phyloP scores from a whole-genome alignment of 1,284 basidiomycete species.

The Irpex sp. region DNA sequence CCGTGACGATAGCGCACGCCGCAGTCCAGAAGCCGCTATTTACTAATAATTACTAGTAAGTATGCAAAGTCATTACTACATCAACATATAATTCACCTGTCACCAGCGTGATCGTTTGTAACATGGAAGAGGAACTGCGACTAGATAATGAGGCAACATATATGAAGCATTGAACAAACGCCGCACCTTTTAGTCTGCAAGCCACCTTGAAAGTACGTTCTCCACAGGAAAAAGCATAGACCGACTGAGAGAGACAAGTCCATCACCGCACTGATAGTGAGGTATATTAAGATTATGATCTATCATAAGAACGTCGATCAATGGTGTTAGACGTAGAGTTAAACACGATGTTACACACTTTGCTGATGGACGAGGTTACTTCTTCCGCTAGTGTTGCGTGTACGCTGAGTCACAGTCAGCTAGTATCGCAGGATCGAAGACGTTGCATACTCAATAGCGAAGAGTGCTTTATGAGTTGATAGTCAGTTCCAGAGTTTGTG shows the following conservation, averaged over 20 bases:
- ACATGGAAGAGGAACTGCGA: neutral
- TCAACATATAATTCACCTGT: neutral
- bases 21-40: neutral
- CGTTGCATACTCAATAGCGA: neutral
- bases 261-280: neutral
- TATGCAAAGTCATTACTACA: neutral
- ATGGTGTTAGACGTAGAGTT: neutral
- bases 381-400: too few relatives aligned
- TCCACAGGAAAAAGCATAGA: neutral
- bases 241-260: neutral
- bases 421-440: too few relatives aligned
- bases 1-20: neutral
- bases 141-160: too few relatives aligned
- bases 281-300: neutral
- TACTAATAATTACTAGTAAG: neutral
- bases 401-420: too few relatives aligned
- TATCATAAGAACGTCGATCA: neutral
- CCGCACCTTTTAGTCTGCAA: neutral
- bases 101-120: neutral
- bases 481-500: too few relatives aligned
- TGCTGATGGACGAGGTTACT: too few relatives aligned
- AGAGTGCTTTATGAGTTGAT: neutral
- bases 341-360: too few relatives aligned
- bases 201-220: neutral
- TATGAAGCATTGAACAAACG: neutral